These are phyloP conservation scores for Plectranthus barbatus DNA, from an alignment of 257 asterid genomes.

Conservation along the genomic window DNA sequence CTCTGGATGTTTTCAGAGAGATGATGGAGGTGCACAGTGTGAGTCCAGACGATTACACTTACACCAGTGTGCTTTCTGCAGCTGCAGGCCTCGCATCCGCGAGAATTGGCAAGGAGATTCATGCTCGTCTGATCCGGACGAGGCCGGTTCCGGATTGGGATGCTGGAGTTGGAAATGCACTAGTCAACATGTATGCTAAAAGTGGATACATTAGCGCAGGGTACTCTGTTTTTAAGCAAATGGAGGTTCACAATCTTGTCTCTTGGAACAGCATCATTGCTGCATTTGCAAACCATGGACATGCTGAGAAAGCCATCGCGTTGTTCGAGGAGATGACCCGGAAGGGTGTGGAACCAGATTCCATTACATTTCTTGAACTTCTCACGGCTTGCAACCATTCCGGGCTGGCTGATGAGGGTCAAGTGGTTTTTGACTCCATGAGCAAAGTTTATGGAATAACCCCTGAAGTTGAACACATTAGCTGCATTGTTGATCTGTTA, in stretches of 20 bases:
- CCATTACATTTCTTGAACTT: constrained; percentile 54
- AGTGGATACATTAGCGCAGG: constrained; percentile 41
- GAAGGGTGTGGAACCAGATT: constrained; percentile 48
- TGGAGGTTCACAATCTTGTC: constrained; percentile 41
- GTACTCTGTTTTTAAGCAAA: constrained; percentile 29
- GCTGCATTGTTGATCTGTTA: constrained; percentile 60
- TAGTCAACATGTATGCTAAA: constrained; percentile 76
- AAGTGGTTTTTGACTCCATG: constrained; percentile 37
- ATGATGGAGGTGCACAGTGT: constrained; percentile 28
- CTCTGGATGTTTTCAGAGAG: constrained; percentile 41
- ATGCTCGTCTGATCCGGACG: constrained; percentile 43
- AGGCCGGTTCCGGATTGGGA: constrained; percentile 23
- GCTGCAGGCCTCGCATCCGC: constrained; percentile 48
- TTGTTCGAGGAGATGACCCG: constrained; percentile 40
- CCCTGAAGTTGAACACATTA: constrained; percentile 47
- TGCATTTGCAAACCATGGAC: constrained; percentile 65
- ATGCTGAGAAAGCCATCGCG: constrained; percentile 31
- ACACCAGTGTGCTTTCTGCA: constrained; percentile 55
- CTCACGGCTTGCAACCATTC: constrained; percentile 67
- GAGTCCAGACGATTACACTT: constrained; percentile 46
- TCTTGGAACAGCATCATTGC: constrained; percentile 69
- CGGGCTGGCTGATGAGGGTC: constrained; percentile 57
- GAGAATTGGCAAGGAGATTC: constrained; percentile 54
- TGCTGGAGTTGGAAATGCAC: constrained; percentile 49
- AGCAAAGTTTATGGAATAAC: constrained; percentile 22